Conservation (phyloP, 1,139 yeast genomes). For the Debaryomyces singareniensis region DNA sequence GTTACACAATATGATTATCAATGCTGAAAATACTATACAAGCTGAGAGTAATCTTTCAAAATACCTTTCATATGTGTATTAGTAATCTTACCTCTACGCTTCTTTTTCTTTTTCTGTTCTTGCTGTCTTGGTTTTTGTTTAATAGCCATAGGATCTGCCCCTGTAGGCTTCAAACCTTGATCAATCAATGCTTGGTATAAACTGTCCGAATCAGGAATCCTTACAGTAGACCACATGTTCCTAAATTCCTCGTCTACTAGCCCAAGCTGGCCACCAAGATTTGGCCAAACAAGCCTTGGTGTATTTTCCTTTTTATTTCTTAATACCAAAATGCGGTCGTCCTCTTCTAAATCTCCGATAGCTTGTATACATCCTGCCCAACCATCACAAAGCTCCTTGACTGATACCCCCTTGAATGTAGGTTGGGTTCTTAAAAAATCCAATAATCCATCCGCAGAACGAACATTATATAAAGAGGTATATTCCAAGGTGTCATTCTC, state of each 20-base stretch:
- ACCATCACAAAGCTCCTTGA: slow-evolving; percentile 89
- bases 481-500: slow-evolving; percentile 67
- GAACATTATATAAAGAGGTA: slow-evolving; percentile 82
- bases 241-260: slow-evolving; percentile 79
- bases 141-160: slow-evolving; percentile 89
- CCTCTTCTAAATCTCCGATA: slow-evolving; percentile 68
- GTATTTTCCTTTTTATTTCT: slow-evolving; percentile 89
- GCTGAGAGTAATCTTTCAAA: slow-evolving; percentile 70
- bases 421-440: slow-evolving; percentile 72
- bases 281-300: slow-evolving; percentile 90
- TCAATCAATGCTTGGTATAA: slow-evolving; percentile 73
- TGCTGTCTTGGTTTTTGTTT: slow-evolving; percentile 58
- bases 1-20: not conserved
- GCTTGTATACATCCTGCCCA: slow-evolving; percentile 91
- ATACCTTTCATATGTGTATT: slow-evolving; percentile 96
- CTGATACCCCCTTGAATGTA: slow-evolving; percentile 82
- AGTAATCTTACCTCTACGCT: slow-evolving; percentile 89
- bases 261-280: slow-evolving; percentile 68
- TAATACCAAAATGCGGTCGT: slow-evolving; percentile 71
- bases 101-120: slow-evolving; percentile 80
- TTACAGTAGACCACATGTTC: slow-evolving; percentile 70
- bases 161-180: slow-evolving; percentile 89
- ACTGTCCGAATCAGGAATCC: slow-evolving; percentile 71
- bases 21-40: slow-evolving; percentile 16
- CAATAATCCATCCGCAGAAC: slow-evolving; percentile 71